These are phyloP conservation scores for Arxiozyma slooffiae DNA, from an alignment of 1,139 yeast genomes.

Conservation along the genomic window DNA sequence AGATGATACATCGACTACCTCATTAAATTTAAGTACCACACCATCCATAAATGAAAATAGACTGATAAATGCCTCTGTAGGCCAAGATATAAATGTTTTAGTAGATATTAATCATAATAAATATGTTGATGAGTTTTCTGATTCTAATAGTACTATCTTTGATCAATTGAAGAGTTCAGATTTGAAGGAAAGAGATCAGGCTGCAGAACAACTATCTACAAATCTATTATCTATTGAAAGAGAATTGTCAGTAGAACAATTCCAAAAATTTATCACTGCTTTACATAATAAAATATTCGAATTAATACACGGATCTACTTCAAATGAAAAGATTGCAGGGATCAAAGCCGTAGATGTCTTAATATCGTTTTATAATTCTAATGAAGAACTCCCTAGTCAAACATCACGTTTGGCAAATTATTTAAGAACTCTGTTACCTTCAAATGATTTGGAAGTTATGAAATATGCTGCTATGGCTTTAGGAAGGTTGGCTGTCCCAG, in stretches of 20 bases:
- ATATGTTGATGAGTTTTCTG: constrained; percentile 20
- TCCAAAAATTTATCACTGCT: constrained; percentile 71
- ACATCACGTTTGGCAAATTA: constrained; percentile 87
- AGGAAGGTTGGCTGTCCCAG: constrained; percentile 82
- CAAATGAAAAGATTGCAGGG: constrained; percentile 75
- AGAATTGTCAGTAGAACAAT: constrained; percentile 68
- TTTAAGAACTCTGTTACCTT: constrained; percentile 67
- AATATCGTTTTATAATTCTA: constrained; percentile 66
- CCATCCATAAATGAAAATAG: constrained; percentile 15
- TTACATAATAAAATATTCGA: constrained; percentile 84
- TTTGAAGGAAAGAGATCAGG: constrained; percentile 43
- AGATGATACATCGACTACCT: constrained; percentile 20
- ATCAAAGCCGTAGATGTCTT: constrained; percentile 82
- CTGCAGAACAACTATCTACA: constrained; percentile 57
- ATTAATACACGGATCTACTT: constrained; percentile 64
- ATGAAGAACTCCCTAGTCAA: constrained; percentile 77
- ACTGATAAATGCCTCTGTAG: constrained; percentile 13
- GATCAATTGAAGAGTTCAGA: constrained; percentile 25
- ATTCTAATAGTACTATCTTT: constrained; percentile 22
- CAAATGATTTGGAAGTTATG: constrained; percentile 78
- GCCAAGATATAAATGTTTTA: constrained; percentile 16
- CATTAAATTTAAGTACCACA: constrained; percentile 18
- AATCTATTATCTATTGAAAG: constrained; percentile 64
- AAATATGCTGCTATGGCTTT: constrained; percentile 75
- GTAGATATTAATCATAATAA: constrained; percentile 15